phyloP scores from a whole-genome alignment of 2,329 filamentous ascomycete species.

The Helminthosporium solani region DNA sequence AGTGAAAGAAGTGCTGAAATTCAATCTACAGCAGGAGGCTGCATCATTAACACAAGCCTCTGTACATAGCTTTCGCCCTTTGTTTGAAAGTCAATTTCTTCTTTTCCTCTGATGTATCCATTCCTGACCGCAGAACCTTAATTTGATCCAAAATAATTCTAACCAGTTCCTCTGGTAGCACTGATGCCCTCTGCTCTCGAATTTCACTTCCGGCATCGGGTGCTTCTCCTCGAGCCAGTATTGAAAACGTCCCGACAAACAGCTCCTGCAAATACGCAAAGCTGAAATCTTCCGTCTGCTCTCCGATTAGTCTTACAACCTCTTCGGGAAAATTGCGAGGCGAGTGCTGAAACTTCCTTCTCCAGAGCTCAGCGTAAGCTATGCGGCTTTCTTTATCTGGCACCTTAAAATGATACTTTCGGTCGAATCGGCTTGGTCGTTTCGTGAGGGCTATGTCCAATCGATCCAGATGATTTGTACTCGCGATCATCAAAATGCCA shows the following conservation, averaged over 20 bases:
- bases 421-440: slow-evolving; percentile 49
- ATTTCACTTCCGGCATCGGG: no score
- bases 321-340: slow-evolving; percentile 41
- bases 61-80: no score
- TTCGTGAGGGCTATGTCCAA: slow-evolving; percentile 64
- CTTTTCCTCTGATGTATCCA: no score
- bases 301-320: slow-evolving; percentile 33
- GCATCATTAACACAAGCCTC: no score
- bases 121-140: no score
- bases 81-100: no score
- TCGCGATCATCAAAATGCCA: slow-evolving; percentile 68
- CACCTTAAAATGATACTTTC: slow-evolving; percentile 47
- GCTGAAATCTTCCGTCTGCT: slow-evolving; percentile 42
- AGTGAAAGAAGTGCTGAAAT: no score
- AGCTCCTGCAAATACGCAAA: slow-evolving; percentile 48
- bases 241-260: slow-evolving; percentile 43
- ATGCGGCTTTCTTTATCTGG: slow-evolving; percentile 40
- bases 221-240: no score
- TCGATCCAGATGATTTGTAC: slow-evolving; percentile 64
- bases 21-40: no score
- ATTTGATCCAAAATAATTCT: no score
- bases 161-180: no score
- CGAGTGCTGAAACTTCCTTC: slow-evolving; percentile 42
- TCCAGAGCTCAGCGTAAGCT: slow-evolving; percentile 49
- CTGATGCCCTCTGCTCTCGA: no score